Conservation (phyloP, 495 filamentous ascomycete genomes). For the Venustampulla echinocandica region DNA sequence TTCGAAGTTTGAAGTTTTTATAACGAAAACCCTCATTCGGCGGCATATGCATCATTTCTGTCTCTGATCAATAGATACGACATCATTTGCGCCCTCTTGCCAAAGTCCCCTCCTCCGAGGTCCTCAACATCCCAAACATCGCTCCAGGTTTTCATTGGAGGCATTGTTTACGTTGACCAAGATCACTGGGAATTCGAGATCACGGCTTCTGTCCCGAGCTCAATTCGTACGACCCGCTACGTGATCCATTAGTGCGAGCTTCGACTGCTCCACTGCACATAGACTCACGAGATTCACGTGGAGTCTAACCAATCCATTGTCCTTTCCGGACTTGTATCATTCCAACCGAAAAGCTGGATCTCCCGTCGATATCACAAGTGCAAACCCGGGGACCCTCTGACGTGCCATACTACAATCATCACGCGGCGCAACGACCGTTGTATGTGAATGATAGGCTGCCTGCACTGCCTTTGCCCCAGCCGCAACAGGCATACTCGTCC, state of each 20-base stretch:
- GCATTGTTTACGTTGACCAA: not conserved
- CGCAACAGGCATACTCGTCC: conserved; percentile 52
- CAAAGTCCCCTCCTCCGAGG: conserved; percentile 8
- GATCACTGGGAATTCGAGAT: not conserved
- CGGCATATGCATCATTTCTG: conserved; percentile 20
- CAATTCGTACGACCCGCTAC: not conserved
- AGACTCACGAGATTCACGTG: conserved; percentile 14
- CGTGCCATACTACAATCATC: conserved; percentile 65
- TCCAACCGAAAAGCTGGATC: conserved; percentile 96
- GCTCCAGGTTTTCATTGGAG: not conserved
- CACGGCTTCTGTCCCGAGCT: not conserved
- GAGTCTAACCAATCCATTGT: conserved; percentile 15
- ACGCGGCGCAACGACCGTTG: conserved; percentile 59
- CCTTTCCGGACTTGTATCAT: conserved; percentile 21
- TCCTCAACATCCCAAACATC: conserved; percentile 4
- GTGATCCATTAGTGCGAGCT: not conserved
- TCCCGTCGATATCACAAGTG: conserved; percentile 85
- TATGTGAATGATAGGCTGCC: conserved; percentile 68
- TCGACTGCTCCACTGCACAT: not conserved
- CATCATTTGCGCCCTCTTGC: conserved; percentile 17
- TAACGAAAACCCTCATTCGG: conserved; percentile 27
- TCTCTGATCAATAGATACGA: conserved; percentile 22
- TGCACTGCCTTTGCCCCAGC: conserved; percentile 61
- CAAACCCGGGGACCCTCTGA: conserved; percentile 82
- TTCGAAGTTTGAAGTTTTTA: conserved; percentile 30